These are phyloP conservation scores for Domatiomyces globalis DNA, from an alignment of 2,329 filamentous ascomycete species.

Conservation along the genomic window DNA sequence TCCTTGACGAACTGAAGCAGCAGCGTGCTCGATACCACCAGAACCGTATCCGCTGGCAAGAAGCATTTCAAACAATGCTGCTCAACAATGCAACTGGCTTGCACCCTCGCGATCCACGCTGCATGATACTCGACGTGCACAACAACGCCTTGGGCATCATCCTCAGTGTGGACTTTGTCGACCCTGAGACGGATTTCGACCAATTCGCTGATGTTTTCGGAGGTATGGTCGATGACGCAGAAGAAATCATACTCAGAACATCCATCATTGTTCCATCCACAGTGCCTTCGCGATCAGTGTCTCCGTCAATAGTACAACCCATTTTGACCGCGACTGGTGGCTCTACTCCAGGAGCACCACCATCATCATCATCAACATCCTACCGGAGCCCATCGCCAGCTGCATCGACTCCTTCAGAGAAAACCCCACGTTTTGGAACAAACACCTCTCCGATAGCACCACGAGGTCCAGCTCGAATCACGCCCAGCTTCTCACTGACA, in stretches of 20 bases:
- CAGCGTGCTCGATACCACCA: not conserved
- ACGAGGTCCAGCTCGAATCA: not conserved
- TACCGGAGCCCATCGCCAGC: not conserved
- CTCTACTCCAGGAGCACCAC: not conserved
- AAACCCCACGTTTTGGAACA: not conserved
- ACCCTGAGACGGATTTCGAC: not conserved
- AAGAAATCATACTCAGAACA: not conserved
- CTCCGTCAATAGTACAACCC: not conserved
- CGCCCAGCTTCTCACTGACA: slow-evolving; percentile 1
- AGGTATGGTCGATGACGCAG: not conserved
- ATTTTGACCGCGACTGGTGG: not conserved
- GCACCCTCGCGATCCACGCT: not conserved
- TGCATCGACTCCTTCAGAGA: not conserved
- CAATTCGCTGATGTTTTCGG: not conserved
- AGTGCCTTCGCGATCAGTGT: not conserved
- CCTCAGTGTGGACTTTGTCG: not conserved
- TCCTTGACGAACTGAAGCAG: not conserved
- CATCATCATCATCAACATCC: slow-evolving; percentile 1
- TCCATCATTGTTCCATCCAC: not conserved
- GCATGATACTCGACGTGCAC: not conserved
- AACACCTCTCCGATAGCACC: too few relatives aligned
- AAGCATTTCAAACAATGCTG: not conserved
- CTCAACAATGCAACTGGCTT: too few relatives aligned
- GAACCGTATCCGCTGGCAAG: not conserved
- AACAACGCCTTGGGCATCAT: not conserved